Conservation (phyloP, 1,139 yeast genomes). For the Blastobotrys illinoisensis region DNA sequence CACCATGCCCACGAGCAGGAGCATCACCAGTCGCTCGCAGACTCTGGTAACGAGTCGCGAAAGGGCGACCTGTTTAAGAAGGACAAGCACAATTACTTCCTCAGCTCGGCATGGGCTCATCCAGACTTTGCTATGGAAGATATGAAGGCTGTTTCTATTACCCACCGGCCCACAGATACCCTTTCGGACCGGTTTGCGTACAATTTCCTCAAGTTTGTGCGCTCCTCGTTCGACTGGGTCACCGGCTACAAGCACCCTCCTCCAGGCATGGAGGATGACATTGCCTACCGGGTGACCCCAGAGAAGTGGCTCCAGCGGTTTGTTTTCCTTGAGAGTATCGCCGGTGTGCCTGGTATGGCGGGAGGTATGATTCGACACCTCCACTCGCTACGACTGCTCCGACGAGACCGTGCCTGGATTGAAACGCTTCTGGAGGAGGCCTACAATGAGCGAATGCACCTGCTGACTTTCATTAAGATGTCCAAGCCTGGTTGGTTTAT, state of each 20-base stretch:
- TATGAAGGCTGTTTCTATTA: conserved; percentile 43
- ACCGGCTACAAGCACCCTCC: conserved; percentile 63
- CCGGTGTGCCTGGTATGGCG: conserved; percentile 77
- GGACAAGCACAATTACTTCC: conserved; percentile 13
- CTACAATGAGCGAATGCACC: conserved; percentile 74
- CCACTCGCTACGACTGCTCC: conserved; percentile 53
- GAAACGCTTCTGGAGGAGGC: conserved; percentile 73
- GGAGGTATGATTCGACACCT: conserved; percentile 67
- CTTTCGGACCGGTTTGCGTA: conserved; percentile 53
- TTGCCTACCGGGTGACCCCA: conserved; percentile 54
- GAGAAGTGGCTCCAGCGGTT: conserved; percentile 64
- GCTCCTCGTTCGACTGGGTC: conserved; percentile 52
- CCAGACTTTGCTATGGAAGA: conserved; percentile 45
- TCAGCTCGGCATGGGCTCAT: conserved; percentile 48
- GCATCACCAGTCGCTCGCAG: not conserved
- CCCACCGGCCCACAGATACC: conserved; percentile 49
- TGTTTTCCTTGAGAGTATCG: conserved; percentile 65
- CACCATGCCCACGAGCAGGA: not conserved
- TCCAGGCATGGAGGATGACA: conserved; percentile 38
- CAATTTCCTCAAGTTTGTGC: conserved; percentile 40
- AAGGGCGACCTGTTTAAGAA: not conserved
- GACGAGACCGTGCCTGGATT: conserved; percentile 71
- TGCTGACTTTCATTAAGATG: conserved; percentile 61
- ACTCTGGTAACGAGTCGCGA: not conserved
- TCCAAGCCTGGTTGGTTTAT: conserved; percentile 62